A percentile compares a stretch with the other conserved stretches of the same genome.
These are phyloP conservation scores for Tolypocladium paradoxum DNA, from an alignment of 2,329 filamentous ascomycete genomes.

Conservation along the genomic window DNA sequence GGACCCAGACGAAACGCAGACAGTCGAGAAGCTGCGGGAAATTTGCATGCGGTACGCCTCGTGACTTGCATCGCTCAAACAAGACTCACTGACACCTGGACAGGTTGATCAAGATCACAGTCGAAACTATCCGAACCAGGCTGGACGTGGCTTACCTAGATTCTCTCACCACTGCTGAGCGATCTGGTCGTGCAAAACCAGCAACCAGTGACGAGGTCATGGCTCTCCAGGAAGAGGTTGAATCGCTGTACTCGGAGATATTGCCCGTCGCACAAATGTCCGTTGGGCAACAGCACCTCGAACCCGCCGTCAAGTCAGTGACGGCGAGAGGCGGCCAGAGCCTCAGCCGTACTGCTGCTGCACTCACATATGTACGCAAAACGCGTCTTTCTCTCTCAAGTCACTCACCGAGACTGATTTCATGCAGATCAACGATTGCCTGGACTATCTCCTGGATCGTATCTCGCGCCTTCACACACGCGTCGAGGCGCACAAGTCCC, in stretches of 20 bases:
- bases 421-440: conserved; percentile 37
- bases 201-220: conserved; percentile 30
- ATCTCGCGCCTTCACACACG: conserved; percentile 29
- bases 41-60: conserved; percentile 38
- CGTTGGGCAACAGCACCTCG: conserved; percentile 54
- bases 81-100: neutral
- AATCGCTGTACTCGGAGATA: conserved; percentile 60
- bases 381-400: neutral
- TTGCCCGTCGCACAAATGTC: conserved; percentile 61
- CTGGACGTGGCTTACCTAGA: conserved; percentile 47
- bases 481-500: conserved; percentile 33
- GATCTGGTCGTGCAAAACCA: conserved; percentile 13
- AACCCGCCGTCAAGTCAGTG: conserved; percentile 42
- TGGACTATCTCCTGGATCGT: conserved; percentile 40
- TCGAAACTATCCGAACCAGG: conserved; percentile 41
- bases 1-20: conserved; percentile 38
- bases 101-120: conserved; percentile 45
- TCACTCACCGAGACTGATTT: conserved; percentile 9
- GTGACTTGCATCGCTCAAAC: no score
- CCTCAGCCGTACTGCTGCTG: conserved; percentile 32
- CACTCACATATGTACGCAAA: conserved; percentile 38
- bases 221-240: conserved; percentile 51
- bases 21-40: conserved; percentile 47
- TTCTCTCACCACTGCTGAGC: conserved; percentile 21
- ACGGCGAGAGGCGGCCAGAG: conserved; percentile 31